These are phyloP conservation scores for Tetracladium marchalianum DNA, from an alignment of 495 filamentous ascomycete genomes.

Conservation along the genomic window DNA sequence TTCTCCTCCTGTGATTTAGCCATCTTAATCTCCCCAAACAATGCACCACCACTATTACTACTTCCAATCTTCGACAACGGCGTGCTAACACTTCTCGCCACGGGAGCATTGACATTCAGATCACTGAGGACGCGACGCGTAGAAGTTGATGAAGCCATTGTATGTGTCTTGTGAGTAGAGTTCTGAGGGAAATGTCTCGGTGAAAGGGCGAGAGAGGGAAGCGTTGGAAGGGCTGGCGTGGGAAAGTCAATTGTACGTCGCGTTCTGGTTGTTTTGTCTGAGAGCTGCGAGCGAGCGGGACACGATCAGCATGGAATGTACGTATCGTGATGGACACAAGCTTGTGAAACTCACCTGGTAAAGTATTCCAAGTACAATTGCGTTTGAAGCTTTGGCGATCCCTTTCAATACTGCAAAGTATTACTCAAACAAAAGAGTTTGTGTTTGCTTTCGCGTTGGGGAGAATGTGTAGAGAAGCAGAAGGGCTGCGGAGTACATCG, in stretches of 20 bases:
- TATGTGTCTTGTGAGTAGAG: background rate
- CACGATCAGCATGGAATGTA: too few relatives aligned
- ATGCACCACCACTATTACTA: background rate
- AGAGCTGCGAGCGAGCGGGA: too few relatives aligned
- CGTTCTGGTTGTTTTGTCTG: background rate
- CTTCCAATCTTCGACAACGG: background rate
- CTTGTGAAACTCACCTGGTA: too few relatives aligned
- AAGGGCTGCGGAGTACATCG: background rate
- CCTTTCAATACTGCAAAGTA: too few relatives aligned
- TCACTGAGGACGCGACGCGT: slow-evolving; percentile 37
- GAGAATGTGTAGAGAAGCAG: background rate
- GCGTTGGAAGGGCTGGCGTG: background rate
- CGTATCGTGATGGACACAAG: too few relatives aligned
- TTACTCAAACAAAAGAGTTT: too few relatives aligned
- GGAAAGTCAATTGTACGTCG: background rate
- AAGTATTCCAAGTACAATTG: too few relatives aligned
- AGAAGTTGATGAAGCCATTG: slow-evolving; percentile 22
- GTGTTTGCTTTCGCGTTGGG: background rate
- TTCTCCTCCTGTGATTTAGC: background rate
- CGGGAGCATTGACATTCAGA: slow-evolving; percentile 29
- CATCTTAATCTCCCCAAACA: background rate
- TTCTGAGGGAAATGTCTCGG: background rate
- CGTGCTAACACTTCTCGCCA: background rate
- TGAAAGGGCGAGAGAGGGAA: background rate
- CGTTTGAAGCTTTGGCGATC: too few relatives aligned